Base-by-base conservation (phyloP, 2,329 filamentous ascomycete species). In the Pestalotiopsis sp. region DNA sequence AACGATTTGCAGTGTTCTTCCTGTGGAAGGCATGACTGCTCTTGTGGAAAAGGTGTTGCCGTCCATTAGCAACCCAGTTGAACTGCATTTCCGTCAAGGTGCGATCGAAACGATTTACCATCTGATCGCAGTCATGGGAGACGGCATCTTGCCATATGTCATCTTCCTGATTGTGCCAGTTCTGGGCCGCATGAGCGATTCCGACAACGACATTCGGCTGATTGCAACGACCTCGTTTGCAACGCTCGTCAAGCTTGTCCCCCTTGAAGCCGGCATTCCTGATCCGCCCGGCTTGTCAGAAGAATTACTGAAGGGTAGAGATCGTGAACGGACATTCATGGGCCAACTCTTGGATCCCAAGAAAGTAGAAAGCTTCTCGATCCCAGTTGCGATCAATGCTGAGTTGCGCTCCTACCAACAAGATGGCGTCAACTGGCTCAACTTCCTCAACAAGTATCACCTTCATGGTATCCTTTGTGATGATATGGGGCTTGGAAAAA, bases 101-200 rank as follows among this genome's bases (percentile, higher is more conserved):
- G 94, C 94, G 5, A 96, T 97, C 68, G 96, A 99, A 81, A 94
- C 91, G 74, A 93, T 99, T 69, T 99, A 99, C 78, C 96, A 99
- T 80, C 85, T 99, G 69, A 99, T 99, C 72, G 93, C 97, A 70
- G 95, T 98, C 65, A 99, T 99, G 96, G 96, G 97, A 71, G 96
- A 98, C 78, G 89, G 90, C 49, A 99, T 99, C 68, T 83, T 99
- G 38, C 96, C 97, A 3, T 99, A 99, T 76, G 96, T 99, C 71
- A 98, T 99, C 75, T 99, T 99, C 89, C 89, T 99, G 72, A 97
- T 99, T 69, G 97, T 98, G 13, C 96, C 96, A 14, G 96, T 99
- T 4, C 87, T 99, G 65, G 96, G 96, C 66, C 91, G 96, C 59
- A 99, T 99, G 96, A 98, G 96, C 78, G 96, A 99, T 79, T 97